Base-by-base conservation (phyloP, 2,329 filamentous ascomycete species). In the Aspergillaceae sp. region DNA sequence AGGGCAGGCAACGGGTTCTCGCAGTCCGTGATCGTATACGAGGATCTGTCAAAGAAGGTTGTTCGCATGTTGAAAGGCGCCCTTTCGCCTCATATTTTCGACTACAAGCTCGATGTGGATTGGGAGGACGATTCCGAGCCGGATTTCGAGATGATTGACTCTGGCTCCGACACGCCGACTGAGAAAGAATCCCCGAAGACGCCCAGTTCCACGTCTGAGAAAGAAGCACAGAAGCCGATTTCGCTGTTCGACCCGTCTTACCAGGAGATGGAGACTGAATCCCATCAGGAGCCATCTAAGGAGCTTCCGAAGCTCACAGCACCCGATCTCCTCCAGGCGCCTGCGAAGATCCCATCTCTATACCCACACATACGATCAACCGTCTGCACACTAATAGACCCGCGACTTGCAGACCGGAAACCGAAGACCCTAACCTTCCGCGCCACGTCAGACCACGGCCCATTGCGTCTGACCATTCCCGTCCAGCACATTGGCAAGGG, bases 51-150 rank as follows among this genome's bases (percentile, higher is more conserved):
- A 54, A 76, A 69, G 51, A 85, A 84, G 59, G 74, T 87, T 1
- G 74, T 88, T 2, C 76, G 84, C 2, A 88, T 89, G 84, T 69
- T 89, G 47, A 86, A 85, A 58, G 84, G 78, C 0, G 79, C 83
- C 0, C 63, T 88, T 19, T 79, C 77, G 2, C 82, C 83, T 0
- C 83, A 87, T 51, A 70, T 86, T 40, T 74, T 67, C 10, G 76
- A 86, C 56, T 86, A 82, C 56, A 73, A 70, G 0, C 66, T 87
- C 1, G 79, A 84, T 55, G 66, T 87, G 49, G 76, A 79, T 45
- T 86, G 84, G 53, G 57, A 58, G n/a, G 29, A 51, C 6, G 49
- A 54, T 5, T 49, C 53, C 6, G 61, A 66, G 6, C 75, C 80
- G 9, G 80, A 79, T 11, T 84, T 80, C 48, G 82, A 85, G 58